phyloP scores from a whole-genome alignment of 768 basidiomycete species.

The Termitomyces sp. region DNA sequence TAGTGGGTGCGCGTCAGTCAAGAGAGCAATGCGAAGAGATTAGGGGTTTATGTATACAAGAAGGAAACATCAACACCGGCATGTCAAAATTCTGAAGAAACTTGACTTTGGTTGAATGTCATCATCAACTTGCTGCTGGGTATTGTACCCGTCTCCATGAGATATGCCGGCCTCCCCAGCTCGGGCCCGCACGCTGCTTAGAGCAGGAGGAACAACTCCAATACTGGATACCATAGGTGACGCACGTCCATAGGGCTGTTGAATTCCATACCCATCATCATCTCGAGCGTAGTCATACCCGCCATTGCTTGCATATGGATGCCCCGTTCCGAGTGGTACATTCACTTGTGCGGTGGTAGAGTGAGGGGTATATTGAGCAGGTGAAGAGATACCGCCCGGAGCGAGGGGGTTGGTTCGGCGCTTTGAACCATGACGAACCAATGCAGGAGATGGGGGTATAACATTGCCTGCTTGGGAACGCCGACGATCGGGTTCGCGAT shows the following conservation, averaged over 20 bases:
- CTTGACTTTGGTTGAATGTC: conserved; percentile 46
- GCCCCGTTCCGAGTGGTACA: conserved; percentile 55
- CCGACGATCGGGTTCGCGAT: conserved; percentile 57
- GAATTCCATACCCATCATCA: conserved; percentile 54
- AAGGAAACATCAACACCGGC: conserved; percentile 53
- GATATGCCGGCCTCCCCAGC: conserved; percentile 65
- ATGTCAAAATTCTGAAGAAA: conserved; percentile 68
- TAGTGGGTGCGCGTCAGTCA: conserved; percentile 15
- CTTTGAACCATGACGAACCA: conserved; percentile 73
- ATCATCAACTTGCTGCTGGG: conserved; percentile 51
- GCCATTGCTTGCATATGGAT: conserved; percentile 58
- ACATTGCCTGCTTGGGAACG: conserved; percentile 53
- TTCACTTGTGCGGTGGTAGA: conserved; percentile 73
- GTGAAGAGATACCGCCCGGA: conserved; percentile 38
- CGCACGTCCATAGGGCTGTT: conserved; percentile 61
- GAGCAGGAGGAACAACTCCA: conserved; percentile 62
- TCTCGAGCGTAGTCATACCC: conserved; percentile 53
- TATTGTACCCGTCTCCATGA: conserved; percentile 52
- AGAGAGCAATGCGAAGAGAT: conserved; percentile 21
- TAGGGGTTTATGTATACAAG: conserved; percentile 16
- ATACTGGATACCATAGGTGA: conserved; percentile 78
- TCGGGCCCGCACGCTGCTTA: conserved; percentile 66
- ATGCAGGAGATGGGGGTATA: conserved; percentile 70
- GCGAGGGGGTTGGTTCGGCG: conserved; percentile 55
- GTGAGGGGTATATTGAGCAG: conserved; percentile 62